These are phyloP conservation scores for Jaltomata sinuosa DNA, from an alignment of 257 asterid species.

Conservation along the genomic window DNA sequence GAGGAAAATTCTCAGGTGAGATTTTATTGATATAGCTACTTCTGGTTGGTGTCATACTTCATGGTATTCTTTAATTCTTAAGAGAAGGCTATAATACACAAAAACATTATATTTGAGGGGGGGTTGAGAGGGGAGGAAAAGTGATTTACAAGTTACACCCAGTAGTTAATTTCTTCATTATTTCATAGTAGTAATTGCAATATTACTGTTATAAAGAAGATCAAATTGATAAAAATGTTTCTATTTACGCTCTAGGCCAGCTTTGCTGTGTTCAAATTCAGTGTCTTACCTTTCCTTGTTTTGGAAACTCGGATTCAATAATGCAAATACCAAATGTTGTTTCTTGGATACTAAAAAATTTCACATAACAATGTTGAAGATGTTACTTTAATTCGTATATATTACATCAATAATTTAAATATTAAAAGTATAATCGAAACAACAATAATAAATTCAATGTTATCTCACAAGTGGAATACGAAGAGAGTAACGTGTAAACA, in stretches of 20 bases:
- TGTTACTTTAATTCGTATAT: background rate
- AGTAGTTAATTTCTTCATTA: background rate
- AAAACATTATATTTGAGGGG: too few species aligned
- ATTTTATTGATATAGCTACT: background rate
- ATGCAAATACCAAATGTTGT: background rate
- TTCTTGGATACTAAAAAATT: background rate
- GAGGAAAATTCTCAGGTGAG: background rate
- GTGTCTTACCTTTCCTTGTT: background rate
- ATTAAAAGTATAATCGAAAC: background rate
- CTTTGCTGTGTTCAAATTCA: background rate
- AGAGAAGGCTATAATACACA: too few species aligned
- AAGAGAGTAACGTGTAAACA: too few species aligned
- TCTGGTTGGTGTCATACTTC: background rate
- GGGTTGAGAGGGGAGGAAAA: background rate
- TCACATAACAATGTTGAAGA: background rate
- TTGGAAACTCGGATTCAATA: background rate
- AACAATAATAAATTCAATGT: too few species aligned
- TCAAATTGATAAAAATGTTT: background rate
- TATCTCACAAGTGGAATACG: too few species aligned
- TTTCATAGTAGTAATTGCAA: background rate
- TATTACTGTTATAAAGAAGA: background rate
- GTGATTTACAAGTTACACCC: background rate
- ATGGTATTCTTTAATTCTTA: background rate
- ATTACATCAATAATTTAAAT: background rate
- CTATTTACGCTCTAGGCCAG: background rate